Evolutionary conservation across 2,329 filamentous ascomycete species (phyloP), one percentile per base, ranked within the genome.

Genomic region (Diaporthe australafricana): DNA sequence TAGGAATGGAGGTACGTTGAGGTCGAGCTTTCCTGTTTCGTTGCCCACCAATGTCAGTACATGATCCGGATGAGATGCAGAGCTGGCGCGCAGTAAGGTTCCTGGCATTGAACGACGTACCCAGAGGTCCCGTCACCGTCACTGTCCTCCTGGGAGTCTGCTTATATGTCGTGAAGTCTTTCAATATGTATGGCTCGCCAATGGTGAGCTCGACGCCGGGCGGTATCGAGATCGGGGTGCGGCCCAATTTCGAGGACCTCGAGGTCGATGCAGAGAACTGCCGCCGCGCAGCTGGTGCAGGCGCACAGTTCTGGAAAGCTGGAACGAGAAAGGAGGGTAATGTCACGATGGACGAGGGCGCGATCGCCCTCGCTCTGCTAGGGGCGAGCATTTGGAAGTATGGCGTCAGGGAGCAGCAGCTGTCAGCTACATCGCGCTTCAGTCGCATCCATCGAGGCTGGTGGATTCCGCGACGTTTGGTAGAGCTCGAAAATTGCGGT

Each of bases 211-310:
- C 92, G 71, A 99, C 96, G 74, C 94, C 93, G 0, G 93, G 92
- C 0, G 96, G 96, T 40, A 98, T 87, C 69, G 94, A 91, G 68
- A 98, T 89, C 30, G 93, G 89, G 73, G 93, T 93, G 77, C 91
- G 89, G 77, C 96, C 96, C 74, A 99, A 92, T 87, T 98, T 96
- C 55, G 96, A 98, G 71, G 87, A 84, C 76, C 87, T 87, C 79
- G 84, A 83, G 68, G 90, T 80, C 53, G 94, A 92, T 52, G 90
- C 91, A 70, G 93, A 95, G 86, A 98, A 98, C 74, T 84, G 83
- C 79, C 88, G 86, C 75, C 81, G 81, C 47, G 82, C 78, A 45
- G 73, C 73, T 70, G 83, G 74, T 75, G 81, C 69, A 55, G 70
- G 63, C 50, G 70, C 72, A 20, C 53, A 60, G 75, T 83, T 75